These are phyloP conservation scores for Tolypocladium album DNA, from an alignment of 2,329 filamentous ascomycete genomes.

Conservation along the genomic window DNA sequence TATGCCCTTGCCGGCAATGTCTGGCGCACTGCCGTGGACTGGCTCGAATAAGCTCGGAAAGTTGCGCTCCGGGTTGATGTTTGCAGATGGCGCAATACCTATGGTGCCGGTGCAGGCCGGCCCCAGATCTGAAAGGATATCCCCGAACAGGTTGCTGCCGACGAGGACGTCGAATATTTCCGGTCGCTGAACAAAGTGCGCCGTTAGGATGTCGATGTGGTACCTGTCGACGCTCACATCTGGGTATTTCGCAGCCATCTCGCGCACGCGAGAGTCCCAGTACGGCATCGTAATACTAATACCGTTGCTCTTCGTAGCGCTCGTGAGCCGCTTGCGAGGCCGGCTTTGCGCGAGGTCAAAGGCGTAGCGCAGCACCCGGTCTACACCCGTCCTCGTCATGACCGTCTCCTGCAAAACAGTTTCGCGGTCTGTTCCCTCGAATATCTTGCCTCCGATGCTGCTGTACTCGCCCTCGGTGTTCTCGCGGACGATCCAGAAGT, in stretches of 20 bases:
- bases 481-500: not conserved
- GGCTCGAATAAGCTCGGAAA: not conserved
- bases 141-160: not conserved
- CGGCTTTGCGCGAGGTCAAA: not conserved
- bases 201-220: not conserved
- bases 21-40: not conserved
- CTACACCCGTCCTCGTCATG: not conserved
- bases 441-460: not conserved
- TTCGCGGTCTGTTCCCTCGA: not conserved
- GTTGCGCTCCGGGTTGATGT: not conserved
- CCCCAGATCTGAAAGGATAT: not conserved
- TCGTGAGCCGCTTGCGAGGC: not conserved
- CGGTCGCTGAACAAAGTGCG: not conserved
- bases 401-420: not conserved
- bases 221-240: not conserved
- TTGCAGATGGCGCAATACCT: not conserved
- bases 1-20: not conserved
- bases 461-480: not conserved
- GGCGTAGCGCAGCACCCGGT: not conserved
- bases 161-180: not conserved
- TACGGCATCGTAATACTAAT: not conserved
- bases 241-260: not conserved
- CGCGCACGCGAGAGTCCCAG: not conserved
- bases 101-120: not conserved
- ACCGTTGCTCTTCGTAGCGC: not conserved